Percentiles rank a stretch among this genome's conserved stretches.
phyloP scores from a whole-genome alignment of 1,139 yeast genomes.

The Lipomyces yarrowii region DNA sequence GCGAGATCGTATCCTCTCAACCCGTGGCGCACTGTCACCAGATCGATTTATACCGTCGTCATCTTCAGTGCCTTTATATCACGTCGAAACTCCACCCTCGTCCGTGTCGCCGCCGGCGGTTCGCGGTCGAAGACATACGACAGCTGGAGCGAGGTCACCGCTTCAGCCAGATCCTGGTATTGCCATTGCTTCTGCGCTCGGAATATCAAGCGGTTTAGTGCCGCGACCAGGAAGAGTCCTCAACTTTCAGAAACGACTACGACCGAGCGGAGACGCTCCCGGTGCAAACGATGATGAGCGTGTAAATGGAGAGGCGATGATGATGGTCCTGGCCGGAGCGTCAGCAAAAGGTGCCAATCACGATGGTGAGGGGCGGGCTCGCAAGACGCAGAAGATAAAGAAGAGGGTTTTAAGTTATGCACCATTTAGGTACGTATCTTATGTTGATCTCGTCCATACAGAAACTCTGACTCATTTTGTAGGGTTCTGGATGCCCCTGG shows the following conservation, averaged over 20 bases:
- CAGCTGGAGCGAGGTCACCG: background rate
- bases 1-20: constrained; percentile 16
- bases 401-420: constrained; percentile 22
- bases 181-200: constrained; percentile 19
- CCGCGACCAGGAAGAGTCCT: constrained; percentile 12
- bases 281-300: constrained; percentile 3
- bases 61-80: constrained; percentile 23
- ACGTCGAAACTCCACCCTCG: constrained; percentile 22
- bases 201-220: constrained; percentile 3
- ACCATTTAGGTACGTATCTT: constrained; percentile 17
- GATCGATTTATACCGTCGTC: constrained; percentile 30
- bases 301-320: constrained; percentile 9
- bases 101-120: background rate
- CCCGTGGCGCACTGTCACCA: constrained; percentile 26
- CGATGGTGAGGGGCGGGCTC: background rate
- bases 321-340: constrained; percentile 16
- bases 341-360: constrained; percentile 11
- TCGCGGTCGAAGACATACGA: background rate
- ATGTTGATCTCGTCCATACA: background rate
- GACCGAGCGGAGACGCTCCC: constrained; percentile 4
- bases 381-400: constrained; percentile 5
- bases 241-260: constrained; percentile 12
- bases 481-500: constrained; percentile 73
- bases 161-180: constrained; percentile 6
- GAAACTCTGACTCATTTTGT: constrained; percentile 22